Conservation (phyloP, 495 filamentous ascomycete genomes). For the Hypoxylon perforatum region DNA sequence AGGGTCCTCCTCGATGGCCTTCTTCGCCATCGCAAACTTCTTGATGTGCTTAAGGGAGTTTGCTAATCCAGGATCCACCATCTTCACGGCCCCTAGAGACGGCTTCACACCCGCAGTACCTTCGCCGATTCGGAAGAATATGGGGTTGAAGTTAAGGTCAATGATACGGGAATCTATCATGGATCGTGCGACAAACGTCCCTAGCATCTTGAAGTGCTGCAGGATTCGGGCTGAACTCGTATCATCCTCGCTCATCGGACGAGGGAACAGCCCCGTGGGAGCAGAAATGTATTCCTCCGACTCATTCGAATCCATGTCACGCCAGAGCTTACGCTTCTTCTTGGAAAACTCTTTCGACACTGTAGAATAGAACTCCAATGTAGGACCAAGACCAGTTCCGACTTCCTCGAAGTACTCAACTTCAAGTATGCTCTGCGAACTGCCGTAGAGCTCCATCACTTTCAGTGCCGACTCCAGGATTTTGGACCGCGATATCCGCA, state of each 20-base stretch:
- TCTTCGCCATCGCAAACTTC: conserved; percentile 85
- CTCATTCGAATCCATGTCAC: conserved; percentile 85
- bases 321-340: conserved; percentile 96
- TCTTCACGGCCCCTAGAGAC: conserved; percentile 90
- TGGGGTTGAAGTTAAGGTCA: conserved; percentile 96
- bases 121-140: conserved; percentile 94
- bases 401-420: conserved; percentile 99
- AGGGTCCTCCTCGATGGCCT: conserved; percentile 76
- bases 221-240: conserved; percentile 86
- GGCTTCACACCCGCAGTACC: conserved; percentile 77
- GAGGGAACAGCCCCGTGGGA: conserved; percentile 87
- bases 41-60: conserved; percentile 88
- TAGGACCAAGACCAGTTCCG: conserved; percentile 94
- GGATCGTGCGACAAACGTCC: conserved; percentile 96
- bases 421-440: conserved; percentile 92
- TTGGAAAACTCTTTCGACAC: conserved; percentile 98
- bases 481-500: conserved; percentile 90
- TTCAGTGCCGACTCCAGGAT: conserved; percentile 97
- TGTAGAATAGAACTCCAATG: conserved; percentile 97
- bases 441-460: conserved; percentile 99
- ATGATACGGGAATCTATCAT: conserved; percentile 99
- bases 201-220: conserved; percentile 90
- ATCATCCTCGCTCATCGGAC: conserved; percentile 86
- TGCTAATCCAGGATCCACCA: conserved; percentile 87
- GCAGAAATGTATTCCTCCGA: conserved; percentile 87